Percentiles rank a stretch among this genome's conserved stretches.
Evolutionary conservation across 495 filamentous ascomycete genomes (phyloP).

Genomic region (Aspergillus haitiensis): DNA sequence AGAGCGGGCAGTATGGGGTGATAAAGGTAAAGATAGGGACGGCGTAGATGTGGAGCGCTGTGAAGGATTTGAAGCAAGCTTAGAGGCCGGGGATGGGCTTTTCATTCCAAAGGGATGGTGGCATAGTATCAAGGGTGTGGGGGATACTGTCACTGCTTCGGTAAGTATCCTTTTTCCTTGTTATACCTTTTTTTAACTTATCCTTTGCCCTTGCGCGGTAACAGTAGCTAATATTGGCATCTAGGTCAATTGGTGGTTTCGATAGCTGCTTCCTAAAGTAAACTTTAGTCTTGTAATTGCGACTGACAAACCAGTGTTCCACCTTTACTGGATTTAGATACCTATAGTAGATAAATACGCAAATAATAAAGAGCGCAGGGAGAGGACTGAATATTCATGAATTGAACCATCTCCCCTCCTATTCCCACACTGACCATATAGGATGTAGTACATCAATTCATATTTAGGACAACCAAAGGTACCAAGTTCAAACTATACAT

Average conservation of each 20-base stretch:
- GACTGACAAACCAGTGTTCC: too few species aligned
- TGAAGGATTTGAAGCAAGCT: constrained; percentile 54
- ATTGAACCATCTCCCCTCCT: too few species aligned
- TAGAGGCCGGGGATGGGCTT: constrained; percentile 68
- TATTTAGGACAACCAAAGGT: too few species aligned
- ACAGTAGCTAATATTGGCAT: constrained; percentile 32
- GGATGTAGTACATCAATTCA: too few species aligned
- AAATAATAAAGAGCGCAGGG: too few species aligned
- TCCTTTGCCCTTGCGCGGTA: not conserved
- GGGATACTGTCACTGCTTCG: constrained; percentile 62
- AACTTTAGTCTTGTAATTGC: too few species aligned
- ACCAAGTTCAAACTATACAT: too few species aligned
- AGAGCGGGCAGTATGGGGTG: constrained; percentile 69
- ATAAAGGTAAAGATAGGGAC: constrained; percentile 12
- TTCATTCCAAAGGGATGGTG: constrained; percentile 95
- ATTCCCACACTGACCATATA: too few species aligned
- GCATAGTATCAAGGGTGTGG: constrained; percentile 84
- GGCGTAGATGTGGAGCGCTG: constrained; percentile 25
- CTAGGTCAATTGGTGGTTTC: constrained; percentile 93
- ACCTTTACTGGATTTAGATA: too few species aligned
- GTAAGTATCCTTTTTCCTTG: constrained; percentile 43
- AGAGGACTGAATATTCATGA: too few species aligned
- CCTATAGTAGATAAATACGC: too few species aligned
- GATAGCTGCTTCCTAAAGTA: constrained; percentile 35
- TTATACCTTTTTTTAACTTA: not conserved